Percentiles rank a stretch among this genome's conserved stretches.
Evolutionary conservation across 441 rosid genomes (phyloP).

Genomic region (Bruguiera hainesii): DNA sequence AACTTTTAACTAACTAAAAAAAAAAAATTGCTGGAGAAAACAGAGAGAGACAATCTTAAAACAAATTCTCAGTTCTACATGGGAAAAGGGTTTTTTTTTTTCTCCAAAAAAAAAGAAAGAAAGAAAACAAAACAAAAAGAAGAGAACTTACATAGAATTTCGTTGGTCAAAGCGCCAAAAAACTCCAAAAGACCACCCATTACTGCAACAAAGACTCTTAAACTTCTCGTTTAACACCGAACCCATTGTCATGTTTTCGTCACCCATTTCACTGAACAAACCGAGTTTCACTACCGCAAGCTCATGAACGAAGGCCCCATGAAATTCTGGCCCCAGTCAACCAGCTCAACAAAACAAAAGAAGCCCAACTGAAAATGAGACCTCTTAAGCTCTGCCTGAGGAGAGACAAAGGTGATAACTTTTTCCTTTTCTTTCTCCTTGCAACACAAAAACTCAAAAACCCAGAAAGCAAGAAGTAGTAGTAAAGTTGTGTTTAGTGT

Average conservation of each 20-base stretch:
- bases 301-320: slow-evolving; percentile 23
- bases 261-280: slow-evolving; percentile 24
- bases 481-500: background rate
- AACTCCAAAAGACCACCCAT: slow-evolving; percentile 86
- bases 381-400: no score
- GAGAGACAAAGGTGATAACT: no score
- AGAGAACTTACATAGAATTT: slow-evolving; percentile 56
- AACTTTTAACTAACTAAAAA: no score
- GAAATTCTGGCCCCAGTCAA: slow-evolving; percentile 13
- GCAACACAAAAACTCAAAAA: background rate
- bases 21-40: no score
- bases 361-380: background rate
- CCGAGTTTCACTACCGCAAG: slow-evolving; percentile 8
- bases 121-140: background rate
- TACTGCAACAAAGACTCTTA: slow-evolving; percentile 55
- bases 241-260: slow-evolving; percentile 37
- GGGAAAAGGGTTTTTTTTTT: no score
- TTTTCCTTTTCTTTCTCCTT: no score
- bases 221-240: slow-evolving; percentile 48
- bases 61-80: no score
- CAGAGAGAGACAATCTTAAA: no score
- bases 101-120: no score
- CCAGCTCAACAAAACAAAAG: slow-evolving; percentile 12
- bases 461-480: background rate
- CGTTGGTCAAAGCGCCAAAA: slow-evolving; percentile 70